Evolutionary conservation across 2,329 filamentous ascomycete species (phyloP).

Genomic region (Clathrospora elynae): DNA sequence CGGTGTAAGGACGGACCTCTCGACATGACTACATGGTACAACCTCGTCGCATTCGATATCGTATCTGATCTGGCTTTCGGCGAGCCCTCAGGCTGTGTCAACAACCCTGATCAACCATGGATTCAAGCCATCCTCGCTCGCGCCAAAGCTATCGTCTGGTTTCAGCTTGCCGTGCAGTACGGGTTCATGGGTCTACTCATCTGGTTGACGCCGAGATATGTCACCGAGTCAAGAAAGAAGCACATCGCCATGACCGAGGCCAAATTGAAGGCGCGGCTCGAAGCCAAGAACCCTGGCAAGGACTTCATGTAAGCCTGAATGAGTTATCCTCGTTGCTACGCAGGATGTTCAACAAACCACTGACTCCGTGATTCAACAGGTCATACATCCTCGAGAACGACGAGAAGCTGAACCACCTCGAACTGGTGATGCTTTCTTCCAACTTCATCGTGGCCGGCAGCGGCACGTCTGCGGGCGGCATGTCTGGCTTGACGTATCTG

Average conservation of each 20-base stretch:
- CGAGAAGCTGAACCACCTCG: slow-evolving; percentile 13
- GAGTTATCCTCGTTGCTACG: no score
- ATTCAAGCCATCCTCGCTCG: slow-evolving; percentile 10
- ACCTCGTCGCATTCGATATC: slow-evolving; percentile 9
- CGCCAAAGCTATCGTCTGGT: slow-evolving; percentile 13
- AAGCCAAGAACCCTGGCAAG: slow-evolving; percentile 9
- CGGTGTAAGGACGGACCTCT: slow-evolving; percentile 2
- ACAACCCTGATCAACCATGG: slow-evolving; percentile 13
- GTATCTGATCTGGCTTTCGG: slow-evolving; percentile 11
- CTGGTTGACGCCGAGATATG: slow-evolving; percentile 8
- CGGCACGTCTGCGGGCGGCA: slow-evolving; percentile 30
- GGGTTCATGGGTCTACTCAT: slow-evolving; percentile 8
- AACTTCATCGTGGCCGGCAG: slow-evolving; percentile 33
- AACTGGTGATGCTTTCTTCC: slow-evolving; percentile 13
- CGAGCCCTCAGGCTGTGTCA: slow-evolving; percentile 11
- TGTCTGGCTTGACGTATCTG: slow-evolving; percentile 12
- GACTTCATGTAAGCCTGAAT: slow-evolving; percentile 6
- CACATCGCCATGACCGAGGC: slow-evolving; percentile 12
- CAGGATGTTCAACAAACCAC: neutral
- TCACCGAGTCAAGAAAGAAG: slow-evolving; percentile 12
- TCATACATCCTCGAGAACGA: slow-evolving; percentile 12
- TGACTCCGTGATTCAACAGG: slow-evolving; percentile 1
- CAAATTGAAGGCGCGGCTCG: slow-evolving; percentile 8
- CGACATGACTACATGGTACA: slow-evolving; percentile 13
- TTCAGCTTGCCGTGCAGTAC: slow-evolving; percentile 13